These are phyloP conservation scores for Phytophthora parvispora DNA, from an alignment of 352 stramenopile genomes.

Conservation along the genomic window DNA sequence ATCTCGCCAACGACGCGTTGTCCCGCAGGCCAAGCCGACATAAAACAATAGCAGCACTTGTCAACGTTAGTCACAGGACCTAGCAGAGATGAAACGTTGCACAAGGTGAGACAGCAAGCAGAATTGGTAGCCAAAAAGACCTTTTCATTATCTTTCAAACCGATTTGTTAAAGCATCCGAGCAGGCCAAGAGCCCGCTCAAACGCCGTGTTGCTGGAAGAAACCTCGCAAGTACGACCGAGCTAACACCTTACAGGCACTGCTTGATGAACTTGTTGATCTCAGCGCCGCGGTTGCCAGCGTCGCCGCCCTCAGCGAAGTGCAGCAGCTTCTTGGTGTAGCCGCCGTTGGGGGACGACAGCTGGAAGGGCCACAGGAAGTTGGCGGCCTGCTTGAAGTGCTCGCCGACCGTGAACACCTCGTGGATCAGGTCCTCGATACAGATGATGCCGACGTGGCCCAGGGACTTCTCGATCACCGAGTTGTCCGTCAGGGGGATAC, in stretches of 20 bases:
- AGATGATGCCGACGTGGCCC: conserved; percentile 97
- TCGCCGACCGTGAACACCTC: conserved; percentile 99
- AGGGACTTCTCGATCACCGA: conserved; percentile 97
- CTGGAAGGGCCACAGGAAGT: conserved; percentile 99
- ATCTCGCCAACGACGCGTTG: conserved; percentile 49
- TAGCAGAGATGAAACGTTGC: too few relatives aligned
- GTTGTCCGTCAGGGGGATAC: conserved; percentile 98
- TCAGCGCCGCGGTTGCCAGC: conserved; percentile 93
- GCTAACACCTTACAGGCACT: conserved; percentile 89
- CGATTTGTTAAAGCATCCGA: conserved; percentile 53
- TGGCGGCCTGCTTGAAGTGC: conserved; percentile 99
- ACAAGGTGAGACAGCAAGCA: conserved; percentile 5
- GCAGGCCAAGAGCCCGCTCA: conserved; percentile 1
- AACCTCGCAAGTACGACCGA: conserved; percentile 14
- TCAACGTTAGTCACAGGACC: too few relatives aligned
- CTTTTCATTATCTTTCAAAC: conserved; percentile 67
- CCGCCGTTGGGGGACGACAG: conserved; percentile 97
- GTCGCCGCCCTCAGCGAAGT: conserved; percentile 96
- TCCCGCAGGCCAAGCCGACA: conserved; percentile 38
- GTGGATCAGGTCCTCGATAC: conserved; percentile 99
- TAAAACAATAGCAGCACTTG: conserved; percentile 9
- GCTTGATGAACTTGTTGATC: conserved; percentile 97
- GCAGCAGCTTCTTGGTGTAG: conserved; percentile 96
- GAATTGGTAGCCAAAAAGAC: conserved; percentile 32
- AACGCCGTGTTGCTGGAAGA: conserved; percentile 25